Percentiles rank a stretch among this genome's conserved stretches.
phyloP scores from a whole-genome alignment of 257 asterid species.

The Solanum sejunctum region DNA sequence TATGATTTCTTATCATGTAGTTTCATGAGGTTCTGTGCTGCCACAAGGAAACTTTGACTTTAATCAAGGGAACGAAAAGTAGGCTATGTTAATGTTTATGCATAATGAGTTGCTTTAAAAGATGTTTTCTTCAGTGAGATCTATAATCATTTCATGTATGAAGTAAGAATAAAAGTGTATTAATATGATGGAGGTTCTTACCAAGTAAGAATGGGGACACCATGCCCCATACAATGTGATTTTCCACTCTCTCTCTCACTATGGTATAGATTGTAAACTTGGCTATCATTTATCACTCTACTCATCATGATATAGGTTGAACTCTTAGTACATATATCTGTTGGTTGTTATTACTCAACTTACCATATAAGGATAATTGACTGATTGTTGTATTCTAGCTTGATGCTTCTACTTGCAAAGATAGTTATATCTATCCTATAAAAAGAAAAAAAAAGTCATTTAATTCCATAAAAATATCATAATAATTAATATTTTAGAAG shows the following conservation, averaged over 20 bases:
- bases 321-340: not conserved
- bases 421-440: not conserved
- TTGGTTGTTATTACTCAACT: not conserved
- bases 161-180: not conserved
- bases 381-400: not conserved
- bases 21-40: slow-evolving; percentile 1
- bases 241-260: not conserved
- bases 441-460: not conserved
- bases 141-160: not conserved
- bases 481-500: not conserved
- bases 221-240: not conserved
- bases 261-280: not conserved
- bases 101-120: not conserved
- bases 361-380: not conserved
- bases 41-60: slow-evolving; percentile 10
- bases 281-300: not conserved
- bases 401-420: not conserved
- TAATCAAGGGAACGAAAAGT: slow-evolving; percentile 2
- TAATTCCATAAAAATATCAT: not conserved
- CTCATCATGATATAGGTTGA: not conserved
- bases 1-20: slow-evolving; percentile 12
- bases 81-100: slow-evolving; percentile 1
- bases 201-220: not conserved
- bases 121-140: not conserved
- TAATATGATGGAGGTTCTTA: not conserved